Evolutionary conservation across 176 grass and related monocot genomes (phyloP).

Genomic region (Triticum timopheevii): DNA sequence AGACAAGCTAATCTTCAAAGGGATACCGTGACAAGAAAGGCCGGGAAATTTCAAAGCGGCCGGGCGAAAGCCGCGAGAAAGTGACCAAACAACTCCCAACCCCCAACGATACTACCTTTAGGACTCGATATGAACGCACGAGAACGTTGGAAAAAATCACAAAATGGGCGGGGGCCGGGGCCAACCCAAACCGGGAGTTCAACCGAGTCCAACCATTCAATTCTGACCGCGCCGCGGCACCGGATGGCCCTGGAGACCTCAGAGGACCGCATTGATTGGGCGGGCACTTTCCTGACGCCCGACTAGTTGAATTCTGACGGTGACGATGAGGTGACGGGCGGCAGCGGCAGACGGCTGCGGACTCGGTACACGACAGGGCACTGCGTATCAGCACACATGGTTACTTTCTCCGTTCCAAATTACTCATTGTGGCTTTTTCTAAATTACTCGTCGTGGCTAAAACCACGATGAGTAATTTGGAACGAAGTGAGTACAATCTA

Average conservation of each 20-base stretch:
- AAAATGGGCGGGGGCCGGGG: not conserved
- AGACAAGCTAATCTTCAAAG: not conserved
- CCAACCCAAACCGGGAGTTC: conserved; percentile 11
- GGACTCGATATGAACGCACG: conserved; percentile 13
- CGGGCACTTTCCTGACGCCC: conserved; percentile 12
- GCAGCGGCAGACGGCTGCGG: not conserved
- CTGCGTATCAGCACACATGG: not conserved
- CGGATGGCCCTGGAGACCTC: conserved; percentile 9
- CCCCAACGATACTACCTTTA: conserved; percentile 27
- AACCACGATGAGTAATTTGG: too few species aligned
- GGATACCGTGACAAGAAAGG: conserved; percentile 1
- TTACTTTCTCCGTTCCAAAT: too few species aligned
- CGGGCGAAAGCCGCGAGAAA: not conserved
- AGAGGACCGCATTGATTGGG: conserved; percentile 27
- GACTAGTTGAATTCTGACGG: not conserved
- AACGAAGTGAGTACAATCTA: not conserved
- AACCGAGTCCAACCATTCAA: conserved; percentile 16
- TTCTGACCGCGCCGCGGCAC: conserved; percentile 24
- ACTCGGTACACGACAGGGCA: not conserved
- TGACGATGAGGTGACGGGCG: conserved; percentile 1
- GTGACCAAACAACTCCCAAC: conserved; percentile 34
- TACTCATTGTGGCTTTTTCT: too few species aligned
- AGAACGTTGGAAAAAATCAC: conserved; percentile 5
- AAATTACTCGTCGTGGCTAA: too few species aligned
- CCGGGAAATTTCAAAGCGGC: not conserved